phyloP scores from a whole-genome alignment of 2,329 filamentous ascomycete genomes.

The Aspergillus spinulosporus region DNA sequence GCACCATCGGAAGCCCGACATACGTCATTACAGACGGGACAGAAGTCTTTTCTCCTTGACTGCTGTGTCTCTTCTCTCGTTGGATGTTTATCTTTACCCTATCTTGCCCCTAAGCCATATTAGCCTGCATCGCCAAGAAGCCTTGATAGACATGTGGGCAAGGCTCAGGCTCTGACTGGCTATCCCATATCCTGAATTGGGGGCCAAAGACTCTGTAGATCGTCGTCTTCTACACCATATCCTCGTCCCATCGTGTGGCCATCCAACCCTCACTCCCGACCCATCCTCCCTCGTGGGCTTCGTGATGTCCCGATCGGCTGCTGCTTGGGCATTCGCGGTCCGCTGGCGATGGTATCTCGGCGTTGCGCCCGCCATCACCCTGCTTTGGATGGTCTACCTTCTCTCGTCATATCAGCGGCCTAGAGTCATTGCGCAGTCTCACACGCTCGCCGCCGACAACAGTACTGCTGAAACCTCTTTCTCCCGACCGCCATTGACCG shows the following conservation, averaged over 20 bases:
- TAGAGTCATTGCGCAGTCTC: neutral
- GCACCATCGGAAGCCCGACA: too few relatives aligned
- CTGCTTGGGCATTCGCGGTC: neutral
- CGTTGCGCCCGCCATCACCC: neutral
- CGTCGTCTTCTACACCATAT: too few relatives aligned
- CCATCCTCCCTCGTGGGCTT: neutral
- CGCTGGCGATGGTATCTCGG: constrained; percentile 15
- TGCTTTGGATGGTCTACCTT: constrained; percentile 5
- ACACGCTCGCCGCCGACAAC: neutral
- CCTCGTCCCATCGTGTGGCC: too few relatives aligned
- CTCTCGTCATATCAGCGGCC: neutral
- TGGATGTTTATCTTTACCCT: too few relatives aligned
- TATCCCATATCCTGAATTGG: neutral
- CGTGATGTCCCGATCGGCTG: neutral
- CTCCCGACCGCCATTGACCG: neutral
- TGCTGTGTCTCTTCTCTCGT: too few relatives aligned
- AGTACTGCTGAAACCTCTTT: too few relatives aligned
- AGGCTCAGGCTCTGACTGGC: neutral
- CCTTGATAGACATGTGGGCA: neutral
- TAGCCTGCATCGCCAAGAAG: neutral
- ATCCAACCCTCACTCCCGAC: too few relatives aligned
- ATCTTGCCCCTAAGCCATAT: constrained; percentile 15
- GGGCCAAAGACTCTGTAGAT: too few relatives aligned
- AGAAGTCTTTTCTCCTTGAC: too few relatives aligned
- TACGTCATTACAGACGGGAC: too few relatives aligned